A percentile compares a stretch with the other conserved stretches of the same genome.
Evolutionary conservation across 2,329 filamentous ascomycete species (phyloP).

Genomic region (Penicillium nordicum): DNA sequence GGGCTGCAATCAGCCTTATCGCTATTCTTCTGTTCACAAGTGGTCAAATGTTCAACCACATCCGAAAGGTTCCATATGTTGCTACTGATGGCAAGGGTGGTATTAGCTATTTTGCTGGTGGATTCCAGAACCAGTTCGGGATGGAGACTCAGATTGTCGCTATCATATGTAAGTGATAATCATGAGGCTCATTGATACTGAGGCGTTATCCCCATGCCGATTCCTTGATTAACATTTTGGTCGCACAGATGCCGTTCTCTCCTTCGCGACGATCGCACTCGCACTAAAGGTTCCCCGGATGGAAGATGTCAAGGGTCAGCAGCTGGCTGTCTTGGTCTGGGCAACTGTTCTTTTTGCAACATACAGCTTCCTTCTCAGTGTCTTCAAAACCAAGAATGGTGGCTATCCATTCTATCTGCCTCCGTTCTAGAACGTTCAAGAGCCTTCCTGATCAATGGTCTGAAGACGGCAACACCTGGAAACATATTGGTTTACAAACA

Average conservation of each 20-base stretch:
- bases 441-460: neutral
- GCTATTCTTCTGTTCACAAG: slow-evolving; percentile 88
- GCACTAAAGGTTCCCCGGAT: slow-evolving; percentile 92
- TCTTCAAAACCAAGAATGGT: slow-evolving; percentile 92
- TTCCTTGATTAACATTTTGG: slow-evolving; percentile 13
- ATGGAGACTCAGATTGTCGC: slow-evolving; percentile 94
- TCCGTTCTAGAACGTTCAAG: slow-evolving; percentile 77
- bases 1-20: slow-evolving; percentile 87
- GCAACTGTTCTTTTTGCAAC: slow-evolving; percentile 70
- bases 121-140: slow-evolving; percentile 91
- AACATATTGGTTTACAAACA: neutral
- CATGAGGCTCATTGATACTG: slow-evolving; percentile 10
- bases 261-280: slow-evolving; percentile 87
- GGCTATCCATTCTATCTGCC: slow-evolving; percentile 93
- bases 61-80: slow-evolving; percentile 92
- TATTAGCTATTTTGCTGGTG: slow-evolving; percentile 82
- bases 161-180: slow-evolving; percentile 72
- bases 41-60: slow-evolving; percentile 99
- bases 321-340: slow-evolving; percentile 78
- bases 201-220: neutral
- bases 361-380: slow-evolving; percentile 91
- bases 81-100: slow-evolving; percentile 78
- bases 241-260: slow-evolving; percentile 66
- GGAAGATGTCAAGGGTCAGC: slow-evolving; percentile 69
- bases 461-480: neutral